Conservation (phyloP, 2,329 filamentous ascomycete genomes). For the Pseudogymnoascus sp. region DNA sequence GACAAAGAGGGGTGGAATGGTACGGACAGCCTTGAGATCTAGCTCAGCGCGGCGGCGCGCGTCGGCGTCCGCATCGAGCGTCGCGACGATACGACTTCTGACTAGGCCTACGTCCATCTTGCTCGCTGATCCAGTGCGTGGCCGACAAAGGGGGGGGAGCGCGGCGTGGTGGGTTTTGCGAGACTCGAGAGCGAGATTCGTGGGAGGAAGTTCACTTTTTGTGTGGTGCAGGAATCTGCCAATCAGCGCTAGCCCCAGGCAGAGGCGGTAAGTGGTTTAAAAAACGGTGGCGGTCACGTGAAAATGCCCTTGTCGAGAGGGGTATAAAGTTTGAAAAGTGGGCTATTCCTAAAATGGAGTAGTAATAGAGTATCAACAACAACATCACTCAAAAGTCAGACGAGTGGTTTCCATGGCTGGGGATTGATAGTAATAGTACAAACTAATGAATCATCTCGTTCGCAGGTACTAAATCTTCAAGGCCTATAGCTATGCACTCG, state of each 20-base stretch:
- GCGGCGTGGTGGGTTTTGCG: conserved; percentile 9
- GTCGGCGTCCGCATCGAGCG: conserved; percentile 67
- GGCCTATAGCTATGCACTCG: neutral
- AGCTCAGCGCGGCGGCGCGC: conserved; percentile 69
- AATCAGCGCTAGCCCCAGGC: conserved; percentile 1
- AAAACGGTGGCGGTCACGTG: neutral
- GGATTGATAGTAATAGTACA: neutral
- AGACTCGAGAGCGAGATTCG: conserved; percentile 6
- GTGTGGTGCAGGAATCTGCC: conserved; percentile 8
- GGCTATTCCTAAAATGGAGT: neutral
- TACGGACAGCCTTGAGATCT: conserved; percentile 68
- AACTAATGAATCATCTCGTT: neutral
- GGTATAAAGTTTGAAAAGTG: neutral
- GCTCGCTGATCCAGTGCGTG: conserved; percentile 6
- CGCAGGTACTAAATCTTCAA: neutral
- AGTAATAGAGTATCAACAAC: neutral
- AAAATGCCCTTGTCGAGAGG: neutral
- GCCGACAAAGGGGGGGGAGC: conserved; percentile 1
- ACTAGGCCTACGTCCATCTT: conserved; percentile 68
- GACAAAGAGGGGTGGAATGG: conserved; percentile 26
- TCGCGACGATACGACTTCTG: conserved; percentile 69
- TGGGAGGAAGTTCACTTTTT: conserved; percentile 7
- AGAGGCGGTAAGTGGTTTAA: conserved; percentile 5
- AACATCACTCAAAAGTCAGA: neutral
- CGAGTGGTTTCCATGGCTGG: neutral